phyloP scores from a whole-genome alignment of 2,329 filamentous ascomycete genomes.

The Penicillium aurantiogriseum region DNA sequence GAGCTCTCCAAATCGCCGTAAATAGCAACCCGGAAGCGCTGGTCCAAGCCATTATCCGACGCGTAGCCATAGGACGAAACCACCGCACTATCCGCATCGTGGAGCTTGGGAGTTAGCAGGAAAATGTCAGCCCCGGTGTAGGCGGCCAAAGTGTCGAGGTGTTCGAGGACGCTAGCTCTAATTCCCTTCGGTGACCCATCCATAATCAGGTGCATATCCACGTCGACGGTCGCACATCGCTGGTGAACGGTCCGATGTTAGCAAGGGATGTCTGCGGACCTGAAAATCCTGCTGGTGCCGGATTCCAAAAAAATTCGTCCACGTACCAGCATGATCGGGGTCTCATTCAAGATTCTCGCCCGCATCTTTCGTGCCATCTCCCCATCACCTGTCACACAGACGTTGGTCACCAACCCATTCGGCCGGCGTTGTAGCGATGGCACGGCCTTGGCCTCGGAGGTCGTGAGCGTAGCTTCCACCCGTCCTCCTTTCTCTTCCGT shows the following conservation, averaged over 20 bases:
- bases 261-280: conserved; percentile 13
- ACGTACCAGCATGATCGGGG: conserved; percentile 85
- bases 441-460: conserved; percentile 71
- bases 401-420: conserved; percentile 72
- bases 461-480: conserved; percentile 79
- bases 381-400: conserved; percentile 83
- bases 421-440: conserved; percentile 47
- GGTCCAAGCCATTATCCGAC: conserved; percentile 78
- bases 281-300: conserved; percentile 8
- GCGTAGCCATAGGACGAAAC: conserved; percentile 72
- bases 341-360: conserved; percentile 86
- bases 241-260: conserved; percentile 40
- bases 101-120: conserved; percentile 83
- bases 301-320: conserved; percentile 20
- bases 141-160: conserved; percentile 79
- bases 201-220: conserved; percentile 86
- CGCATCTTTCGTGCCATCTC: conserved; percentile 87
- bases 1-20: conserved; percentile 94
- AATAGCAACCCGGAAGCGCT: conserved; percentile 87
- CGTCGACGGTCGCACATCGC: conserved; percentile 90
- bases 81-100: conserved; percentile 70
- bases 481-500: conserved; percentile 66
- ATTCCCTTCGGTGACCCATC: conserved; percentile 68
- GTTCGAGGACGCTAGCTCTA: conserved; percentile 72
- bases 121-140: conserved; percentile 97